These are phyloP conservation scores for Piper betle DNA, from an alignment of 164 flowering plant species.

Conservation along the genomic window DNA sequence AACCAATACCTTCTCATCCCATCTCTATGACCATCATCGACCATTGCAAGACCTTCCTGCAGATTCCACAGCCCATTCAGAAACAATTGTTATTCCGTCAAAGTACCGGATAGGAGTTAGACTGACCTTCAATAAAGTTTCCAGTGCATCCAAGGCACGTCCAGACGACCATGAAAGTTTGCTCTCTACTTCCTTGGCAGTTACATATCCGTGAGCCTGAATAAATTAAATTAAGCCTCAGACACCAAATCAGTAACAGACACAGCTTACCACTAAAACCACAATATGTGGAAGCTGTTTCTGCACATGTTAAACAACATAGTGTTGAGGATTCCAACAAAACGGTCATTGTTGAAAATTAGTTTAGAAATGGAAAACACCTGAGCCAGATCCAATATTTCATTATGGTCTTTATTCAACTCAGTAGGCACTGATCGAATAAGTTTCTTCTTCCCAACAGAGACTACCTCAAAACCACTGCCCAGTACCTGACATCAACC, in stretches of 20 bases:
- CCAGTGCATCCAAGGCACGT: constrained; percentile 81
- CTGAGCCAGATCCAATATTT: constrained; percentile 92
- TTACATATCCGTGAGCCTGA: constrained; percentile 86
- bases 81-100: not conserved
- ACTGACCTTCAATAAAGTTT: constrained; percentile 65
- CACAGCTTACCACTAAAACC: not conserved
- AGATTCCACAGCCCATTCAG: constrained; percentile 4
- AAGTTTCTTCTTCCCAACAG: constrained; percentile 85
- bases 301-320: not conserved
- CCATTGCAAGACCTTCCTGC: constrained; percentile 99
- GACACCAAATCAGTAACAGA: not conserved
- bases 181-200: constrained; percentile 68
- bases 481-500: constrained; percentile 54
- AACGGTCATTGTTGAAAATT: not conserved
- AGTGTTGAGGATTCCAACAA: not conserved
- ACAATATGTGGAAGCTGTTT: not conserved
- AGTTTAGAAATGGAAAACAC: constrained; percentile 15
- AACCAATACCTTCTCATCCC: constrained; percentile 86
- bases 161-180: constrained; percentile 79
- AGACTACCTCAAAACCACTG: constrained; percentile 86
- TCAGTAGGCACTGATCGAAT: constrained; percentile 96
- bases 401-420: constrained; percentile 95
- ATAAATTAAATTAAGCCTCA: not conserved
- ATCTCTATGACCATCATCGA: constrained; percentile 87
- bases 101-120: not conserved